phyloP scores from a whole-genome alignment of 78 protist genomes.

The Goniomonas avonlea region DNA sequence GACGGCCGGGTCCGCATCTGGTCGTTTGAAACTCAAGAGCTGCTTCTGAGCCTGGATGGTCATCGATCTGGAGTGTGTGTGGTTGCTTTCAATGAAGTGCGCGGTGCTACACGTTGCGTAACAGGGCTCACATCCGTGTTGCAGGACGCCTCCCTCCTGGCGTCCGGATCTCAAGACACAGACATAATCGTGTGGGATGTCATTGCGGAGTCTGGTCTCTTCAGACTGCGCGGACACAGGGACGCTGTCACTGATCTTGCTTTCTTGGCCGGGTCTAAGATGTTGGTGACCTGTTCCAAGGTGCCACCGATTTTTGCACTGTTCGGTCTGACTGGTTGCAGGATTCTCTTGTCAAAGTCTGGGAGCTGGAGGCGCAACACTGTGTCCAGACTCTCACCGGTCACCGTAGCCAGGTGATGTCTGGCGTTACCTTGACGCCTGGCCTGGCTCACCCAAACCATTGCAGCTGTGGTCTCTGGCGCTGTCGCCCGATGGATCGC shows the following conservation, averaged over 20 bases:
- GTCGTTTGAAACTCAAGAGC: neutral
- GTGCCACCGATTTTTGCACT: no score
- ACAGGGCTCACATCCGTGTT: no score
- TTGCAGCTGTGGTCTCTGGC: conserved; percentile 6
- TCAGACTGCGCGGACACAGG: conserved; percentile 66
- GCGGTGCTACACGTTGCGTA: neutral
- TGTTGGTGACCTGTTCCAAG: neutral
- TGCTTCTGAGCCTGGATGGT: conserved; percentile 43
- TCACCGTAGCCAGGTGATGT: conserved; percentile 67
- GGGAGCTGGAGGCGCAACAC: conserved; percentile 77
- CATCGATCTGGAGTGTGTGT: conserved; percentile 55
- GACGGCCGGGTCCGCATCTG: conserved; percentile 70
- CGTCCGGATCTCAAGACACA: conserved; percentile 71
- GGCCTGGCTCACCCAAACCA: neutral
- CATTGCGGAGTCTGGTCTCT: conserved; percentile 69
- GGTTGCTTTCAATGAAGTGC: conserved; percentile 37
- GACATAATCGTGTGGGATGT: conserved; percentile 85
- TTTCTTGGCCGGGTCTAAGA: conserved; percentile 3
- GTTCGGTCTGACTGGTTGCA: no score
- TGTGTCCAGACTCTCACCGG: conserved; percentile 80
- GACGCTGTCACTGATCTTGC: conserved; percentile 44
- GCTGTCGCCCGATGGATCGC: neutral
- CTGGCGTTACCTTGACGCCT: neutral
- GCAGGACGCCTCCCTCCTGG: conserved; percentile 44
- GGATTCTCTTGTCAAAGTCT: conserved; percentile 43